Evolutionary conservation across 768 basidiomycete species (phyloP).

Genomic region (Brasilioporus rufonigricans): DNA sequence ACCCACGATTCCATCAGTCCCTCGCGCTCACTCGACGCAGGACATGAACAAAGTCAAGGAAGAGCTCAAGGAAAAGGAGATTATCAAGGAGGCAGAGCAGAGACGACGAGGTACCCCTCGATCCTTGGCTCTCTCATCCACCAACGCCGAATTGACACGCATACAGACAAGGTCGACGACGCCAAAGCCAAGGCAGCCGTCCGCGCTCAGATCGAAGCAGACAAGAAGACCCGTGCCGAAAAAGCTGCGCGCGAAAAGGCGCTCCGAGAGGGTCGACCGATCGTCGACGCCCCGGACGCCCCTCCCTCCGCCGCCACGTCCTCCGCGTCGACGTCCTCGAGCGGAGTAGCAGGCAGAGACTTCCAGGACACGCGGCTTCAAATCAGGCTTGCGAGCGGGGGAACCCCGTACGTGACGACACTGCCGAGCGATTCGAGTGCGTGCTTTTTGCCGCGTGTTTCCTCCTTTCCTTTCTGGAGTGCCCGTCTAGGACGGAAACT

Average conservation of each 20-base stretch:
- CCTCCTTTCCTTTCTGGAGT: too few relatives aligned
- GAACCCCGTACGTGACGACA: constrained; percentile 77
- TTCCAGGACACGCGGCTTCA: constrained; percentile 88
- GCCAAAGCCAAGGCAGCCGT: constrained; percentile 81
- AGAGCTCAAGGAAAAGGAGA: constrained; percentile 73
- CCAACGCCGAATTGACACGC: neutral
- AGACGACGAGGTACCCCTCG: constrained; percentile 62
- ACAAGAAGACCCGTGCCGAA: constrained; percentile 86
- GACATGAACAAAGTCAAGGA: constrained; percentile 74
- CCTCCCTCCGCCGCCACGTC: constrained; percentile 28
- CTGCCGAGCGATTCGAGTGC: constrained; percentile 75
- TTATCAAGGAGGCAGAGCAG: constrained; percentile 78
- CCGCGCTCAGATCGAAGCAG: constrained; percentile 92
- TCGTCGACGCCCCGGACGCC: constrained; percentile 32
- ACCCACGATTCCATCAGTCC: neutral
- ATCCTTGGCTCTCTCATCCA: neutral
- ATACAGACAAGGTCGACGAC: constrained; percentile 85
- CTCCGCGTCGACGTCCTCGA: constrained; percentile 32
- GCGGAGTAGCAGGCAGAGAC: constrained; percentile 60
- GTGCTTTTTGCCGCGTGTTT: too few relatives aligned
- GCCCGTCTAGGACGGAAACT: too few relatives aligned
- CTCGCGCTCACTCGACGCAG: constrained; percentile 32
- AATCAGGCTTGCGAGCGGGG: constrained; percentile 78
- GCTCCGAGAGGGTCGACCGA: constrained; percentile 70
- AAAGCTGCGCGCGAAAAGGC: constrained; percentile 91